Evolutionary conservation across 257 asterid species (phyloP).

Genomic region (Solanum peruvianum): DNA sequence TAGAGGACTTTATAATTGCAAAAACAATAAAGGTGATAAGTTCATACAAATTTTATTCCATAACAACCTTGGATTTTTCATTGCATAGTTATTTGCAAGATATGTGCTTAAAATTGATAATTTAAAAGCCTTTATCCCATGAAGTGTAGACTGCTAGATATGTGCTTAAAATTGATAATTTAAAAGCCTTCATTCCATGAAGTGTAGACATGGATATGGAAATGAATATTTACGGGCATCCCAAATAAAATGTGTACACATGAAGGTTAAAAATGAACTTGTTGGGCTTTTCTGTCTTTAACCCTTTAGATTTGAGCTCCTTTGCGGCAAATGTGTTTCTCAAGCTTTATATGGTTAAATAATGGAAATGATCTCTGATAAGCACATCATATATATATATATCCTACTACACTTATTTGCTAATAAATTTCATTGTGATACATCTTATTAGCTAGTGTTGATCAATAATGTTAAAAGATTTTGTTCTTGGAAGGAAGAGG

Average conservation of each 20-base stretch:
- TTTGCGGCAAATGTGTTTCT: background rate
- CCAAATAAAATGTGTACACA: background rate
- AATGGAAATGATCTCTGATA: background rate
- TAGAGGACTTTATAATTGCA: slow-evolving; percentile 85
- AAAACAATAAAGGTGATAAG: slow-evolving; percentile 72
- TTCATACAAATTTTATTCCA: background rate
- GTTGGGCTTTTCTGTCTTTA: background rate
- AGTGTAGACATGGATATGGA: background rate
- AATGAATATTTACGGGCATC: background rate
- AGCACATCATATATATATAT: background rate
- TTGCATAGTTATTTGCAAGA: background rate
- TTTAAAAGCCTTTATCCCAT: background rate
- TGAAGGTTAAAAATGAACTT: background rate
- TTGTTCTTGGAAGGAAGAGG: background rate
- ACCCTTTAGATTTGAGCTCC: background rate
- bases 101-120: background rate
- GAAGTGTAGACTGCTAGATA: background rate
- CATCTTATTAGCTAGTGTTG: background rate
- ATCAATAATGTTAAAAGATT: background rate
- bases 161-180: background rate
- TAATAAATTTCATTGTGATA: background rate
- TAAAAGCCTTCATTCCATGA: background rate
- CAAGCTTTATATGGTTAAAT: background rate
- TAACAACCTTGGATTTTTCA: background rate
- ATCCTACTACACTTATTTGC: background rate